Percentiles rank a stretch among this genome's conserved stretches.
Conservation (phyloP, 208 protist genomes). For the Trichomonas tenax region DNA sequence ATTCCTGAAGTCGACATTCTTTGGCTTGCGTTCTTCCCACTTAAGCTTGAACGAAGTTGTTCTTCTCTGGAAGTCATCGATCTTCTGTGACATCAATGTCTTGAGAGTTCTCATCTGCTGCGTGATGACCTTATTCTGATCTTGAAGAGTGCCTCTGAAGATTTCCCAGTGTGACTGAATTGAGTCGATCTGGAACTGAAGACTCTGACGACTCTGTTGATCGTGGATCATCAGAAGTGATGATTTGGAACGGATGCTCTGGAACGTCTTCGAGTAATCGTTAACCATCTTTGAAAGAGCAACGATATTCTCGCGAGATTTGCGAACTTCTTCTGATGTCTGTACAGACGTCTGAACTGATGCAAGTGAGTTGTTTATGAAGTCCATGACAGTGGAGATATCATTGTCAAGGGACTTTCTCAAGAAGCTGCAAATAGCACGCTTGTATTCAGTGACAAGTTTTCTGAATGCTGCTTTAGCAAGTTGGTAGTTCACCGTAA, state of each 20-base stretch:
- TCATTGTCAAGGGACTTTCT: conserved; percentile 3
- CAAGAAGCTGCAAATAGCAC: neutral
- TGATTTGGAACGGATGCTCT: neutral
- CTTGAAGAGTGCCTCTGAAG: neutral
- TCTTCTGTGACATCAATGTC: neutral
- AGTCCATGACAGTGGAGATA: neutral
- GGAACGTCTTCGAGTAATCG: neutral
- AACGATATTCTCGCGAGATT: neutral
- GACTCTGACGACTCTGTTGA: neutral
- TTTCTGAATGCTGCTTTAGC: neutral
- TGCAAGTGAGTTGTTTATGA: conserved; percentile 11
- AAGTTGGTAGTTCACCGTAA: neutral
- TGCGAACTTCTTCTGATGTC: neutral
- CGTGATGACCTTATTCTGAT: neutral
- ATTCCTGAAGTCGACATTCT: neutral
- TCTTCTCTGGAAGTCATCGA: conserved; percentile 1
- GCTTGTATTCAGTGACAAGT: neutral
- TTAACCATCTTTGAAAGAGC: neutral
- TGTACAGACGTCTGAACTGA: neutral
- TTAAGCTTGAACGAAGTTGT: neutral
- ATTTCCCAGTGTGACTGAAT: neutral
- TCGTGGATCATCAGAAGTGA: neutral
- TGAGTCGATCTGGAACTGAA: conserved; percentile 15
- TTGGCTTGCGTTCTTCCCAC: conserved; percentile 9
- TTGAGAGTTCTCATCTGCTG: neutral